Base-by-base conservation (phyloP, 2,329 filamentous ascomycete genomes). In the Alternaria angustiovoidea region DNA sequence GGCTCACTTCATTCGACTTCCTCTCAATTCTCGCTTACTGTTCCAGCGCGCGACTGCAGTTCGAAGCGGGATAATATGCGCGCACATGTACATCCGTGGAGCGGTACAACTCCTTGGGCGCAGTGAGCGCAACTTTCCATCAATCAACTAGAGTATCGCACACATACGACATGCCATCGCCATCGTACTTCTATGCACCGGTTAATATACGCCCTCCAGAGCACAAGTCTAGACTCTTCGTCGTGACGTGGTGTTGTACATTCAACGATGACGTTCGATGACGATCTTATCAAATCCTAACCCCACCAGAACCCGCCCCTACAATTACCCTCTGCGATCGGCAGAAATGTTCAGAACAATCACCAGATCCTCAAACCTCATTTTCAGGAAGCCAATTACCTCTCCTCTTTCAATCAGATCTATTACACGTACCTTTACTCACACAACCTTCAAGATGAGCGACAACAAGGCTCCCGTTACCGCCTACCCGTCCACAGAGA, bases 401-500 rank as follows among this genome's bases (percentile, higher is more conserved):
- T 47, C 14, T 2, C 14, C n/a, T 11, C 20, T 0, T 7, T 26
- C 14, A 20, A n/a, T 20, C 8, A 48, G 11, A 8, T 26, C 28
- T 3, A n/a, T 39, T 26, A 14, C 47, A 47, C 39, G 43, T 7
- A 39, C 20, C 11, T 61, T 55, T 4, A 54, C 32, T 12, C 46
- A 36, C 11, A 51, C 51, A 53, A 24, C 44, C 7, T 41, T 42
- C 43, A 69, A 59, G n/a, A 67, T 65, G 61, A 62, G 61, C 24
- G 48, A 52, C 54, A 57, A 64, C 46, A 61, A 67, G 32, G 61
- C 47, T 8, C 65, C 65, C 6, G 51, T 69, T 24, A 67, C 65
- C 24, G 65, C 65, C 18, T 66, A 69, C 56, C 65, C 67, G 26
- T 55, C 67, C 2, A 68, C 67, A 2, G 61, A 60, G 12, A 68